A percentile compares a stretch with the other conserved stretches of the same genome.
phyloP scores from a whole-genome alignment of 2,329 filamentous ascomycete species.

The Arthroderma sp. region DNA sequence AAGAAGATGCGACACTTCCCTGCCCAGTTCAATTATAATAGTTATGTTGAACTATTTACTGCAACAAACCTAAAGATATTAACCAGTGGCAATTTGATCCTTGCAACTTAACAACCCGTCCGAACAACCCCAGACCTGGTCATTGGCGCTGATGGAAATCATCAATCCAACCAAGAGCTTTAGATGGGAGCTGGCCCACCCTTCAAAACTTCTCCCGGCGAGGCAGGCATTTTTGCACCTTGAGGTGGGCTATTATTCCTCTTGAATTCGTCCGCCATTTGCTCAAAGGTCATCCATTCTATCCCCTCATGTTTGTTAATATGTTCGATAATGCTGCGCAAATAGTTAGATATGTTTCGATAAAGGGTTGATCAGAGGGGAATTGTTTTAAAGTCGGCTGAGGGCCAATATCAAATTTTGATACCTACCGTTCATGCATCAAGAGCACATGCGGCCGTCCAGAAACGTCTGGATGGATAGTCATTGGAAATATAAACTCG shows the following conservation, averaged over 20 bases:
- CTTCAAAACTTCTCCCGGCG: conserved; percentile 40
- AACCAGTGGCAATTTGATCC: no score
- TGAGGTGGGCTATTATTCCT: conserved; percentile 44
- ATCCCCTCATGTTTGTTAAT: conserved; percentile 48
- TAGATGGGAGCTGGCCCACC: conserved; percentile 13
- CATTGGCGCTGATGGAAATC: no score
- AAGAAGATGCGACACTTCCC: no score
- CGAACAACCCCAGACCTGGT: no score
- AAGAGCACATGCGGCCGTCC: conserved; percentile 58
- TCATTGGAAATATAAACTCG: conserved; percentile 65
- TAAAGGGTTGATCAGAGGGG: background rate
- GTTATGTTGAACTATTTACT: no score
- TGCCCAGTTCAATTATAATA: no score
- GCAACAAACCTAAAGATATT: no score
- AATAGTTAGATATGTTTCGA: background rate
- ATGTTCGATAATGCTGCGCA: conserved; percentile 46
- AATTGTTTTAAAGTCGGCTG: background rate
- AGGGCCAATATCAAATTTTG: background rate
- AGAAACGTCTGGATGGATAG: conserved; percentile 60
- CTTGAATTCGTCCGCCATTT: conserved; percentile 64
- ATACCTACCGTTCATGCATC: conserved; percentile 54
- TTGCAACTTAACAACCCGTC: no score
- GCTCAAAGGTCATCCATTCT: conserved; percentile 43
- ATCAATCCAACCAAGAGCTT: no score
- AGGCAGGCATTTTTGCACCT: conserved; percentile 49